These are phyloP conservation scores for Vaccinium macrocarpon DNA, from an alignment of 148 eudicot genomes.

Conservation along the genomic window DNA sequence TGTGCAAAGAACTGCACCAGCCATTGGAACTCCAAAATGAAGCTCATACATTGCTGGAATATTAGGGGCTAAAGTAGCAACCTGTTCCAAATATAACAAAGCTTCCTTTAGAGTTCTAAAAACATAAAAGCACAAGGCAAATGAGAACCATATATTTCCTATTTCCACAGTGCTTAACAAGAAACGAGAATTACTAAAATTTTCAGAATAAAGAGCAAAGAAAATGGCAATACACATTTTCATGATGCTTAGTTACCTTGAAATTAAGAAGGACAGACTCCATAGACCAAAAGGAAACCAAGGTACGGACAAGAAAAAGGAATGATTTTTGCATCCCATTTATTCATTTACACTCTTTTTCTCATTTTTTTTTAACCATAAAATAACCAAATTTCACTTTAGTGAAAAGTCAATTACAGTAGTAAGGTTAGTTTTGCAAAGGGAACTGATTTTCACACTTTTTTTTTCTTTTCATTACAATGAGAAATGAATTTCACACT, in stretches of 20 bases:
- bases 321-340: too few species aligned
- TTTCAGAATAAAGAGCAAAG: not conserved
- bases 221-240: not conserved
- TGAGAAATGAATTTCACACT: too few species aligned
- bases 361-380: too few species aligned
- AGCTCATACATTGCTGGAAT: constrained; percentile 71
- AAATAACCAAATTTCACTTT: too few species aligned
- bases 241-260: not conserved
- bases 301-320: too few species aligned
- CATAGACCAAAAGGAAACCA: too few species aligned
- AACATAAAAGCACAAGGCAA: not conserved
- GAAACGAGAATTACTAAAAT: not conserved
- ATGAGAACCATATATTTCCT: not conserved
- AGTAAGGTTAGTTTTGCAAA: too few species aligned
- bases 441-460: too few species aligned
- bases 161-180: constrained; percentile 4
- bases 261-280: too few species aligned
- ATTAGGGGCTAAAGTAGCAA: constrained; percentile 65
- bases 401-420: too few species aligned
- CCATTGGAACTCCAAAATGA: constrained; percentile 79
- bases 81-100: constrained; percentile 31
- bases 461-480: too few species aligned
- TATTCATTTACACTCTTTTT: too few species aligned
- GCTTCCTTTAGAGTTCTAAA: not conserved
- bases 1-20: constrained; percentile 63